A percentile compares a stretch with the other conserved stretches of the same genome.
Conservation (phyloP, 495 filamentous ascomycete genomes). For the Stereocaulon alpinum region DNA sequence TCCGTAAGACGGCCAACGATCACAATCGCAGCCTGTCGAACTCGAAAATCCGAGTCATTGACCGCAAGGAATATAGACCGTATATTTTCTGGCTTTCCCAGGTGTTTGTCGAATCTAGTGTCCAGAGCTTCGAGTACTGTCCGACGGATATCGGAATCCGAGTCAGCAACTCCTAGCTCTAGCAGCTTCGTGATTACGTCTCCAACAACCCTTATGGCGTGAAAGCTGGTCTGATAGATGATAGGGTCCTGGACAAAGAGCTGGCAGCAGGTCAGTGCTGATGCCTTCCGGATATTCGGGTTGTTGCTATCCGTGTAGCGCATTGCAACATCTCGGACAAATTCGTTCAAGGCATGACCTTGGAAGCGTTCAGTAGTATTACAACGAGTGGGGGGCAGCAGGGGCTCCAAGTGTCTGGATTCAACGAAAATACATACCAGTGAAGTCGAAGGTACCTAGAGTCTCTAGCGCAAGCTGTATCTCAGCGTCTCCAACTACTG, state of each 20-base stretch:
- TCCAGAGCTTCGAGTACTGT: slow-evolving; percentile 84
- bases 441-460: slow-evolving; percentile 92
- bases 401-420: background rate
- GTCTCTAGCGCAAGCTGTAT: slow-evolving; percentile 88
- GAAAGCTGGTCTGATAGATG: slow-evolving; percentile 91
- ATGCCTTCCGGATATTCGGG: slow-evolving; percentile 83
- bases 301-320: slow-evolving; percentile 96
- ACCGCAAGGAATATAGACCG: slow-evolving; percentile 88
- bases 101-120: slow-evolving; percentile 85
- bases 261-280: slow-evolving; percentile 94
- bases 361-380: slow-evolving; percentile 21
- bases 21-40: slow-evolving; percentile 86
- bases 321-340: slow-evolving; percentile 95
- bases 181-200: slow-evolving; percentile 95
- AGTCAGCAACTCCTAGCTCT: slow-evolving; percentile 86
- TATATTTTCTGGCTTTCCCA: slow-evolving; percentile 92
- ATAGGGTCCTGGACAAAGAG: slow-evolving; percentile 93
- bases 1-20: slow-evolving; percentile 89
- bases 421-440: slow-evolving; percentile 33
- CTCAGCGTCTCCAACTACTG: slow-evolving; percentile 72
- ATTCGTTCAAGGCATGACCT: slow-evolving; percentile 91
- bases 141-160: slow-evolving; percentile 75
- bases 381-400: slow-evolving; percentile 9
- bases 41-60: slow-evolving; percentile 87
- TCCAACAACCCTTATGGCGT: slow-evolving; percentile 90